Evolutionary conservation across 2,329 filamentous ascomycete genomes (phyloP).

Genomic region (Stachybotrys echinatus): DNA sequence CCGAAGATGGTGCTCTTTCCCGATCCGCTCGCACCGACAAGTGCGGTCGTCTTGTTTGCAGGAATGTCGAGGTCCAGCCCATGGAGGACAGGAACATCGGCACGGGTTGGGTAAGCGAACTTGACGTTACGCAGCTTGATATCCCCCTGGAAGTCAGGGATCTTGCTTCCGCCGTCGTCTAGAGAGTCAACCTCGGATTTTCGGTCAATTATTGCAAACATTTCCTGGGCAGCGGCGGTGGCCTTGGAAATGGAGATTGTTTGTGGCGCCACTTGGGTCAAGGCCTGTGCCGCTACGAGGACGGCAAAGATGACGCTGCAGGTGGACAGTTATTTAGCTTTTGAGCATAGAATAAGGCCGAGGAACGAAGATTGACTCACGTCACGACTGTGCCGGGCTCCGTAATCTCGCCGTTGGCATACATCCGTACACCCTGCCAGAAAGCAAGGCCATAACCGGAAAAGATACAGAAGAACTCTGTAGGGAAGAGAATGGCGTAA

Average conservation of each 20-base stretch:
- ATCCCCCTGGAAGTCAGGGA: slow-evolving; percentile 29
- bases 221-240: slow-evolving; percentile 37
- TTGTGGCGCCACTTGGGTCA: slow-evolving; percentile 43
- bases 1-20: slow-evolving; percentile 56
- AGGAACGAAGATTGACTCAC: slow-evolving; percentile 17
- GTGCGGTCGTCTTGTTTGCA: slow-evolving; percentile 43
- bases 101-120: slow-evolving; percentile 54
- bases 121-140: slow-evolving; percentile 42
- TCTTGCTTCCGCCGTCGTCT: slow-evolving; percentile 24
- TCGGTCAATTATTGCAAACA: slow-evolving; percentile 44
- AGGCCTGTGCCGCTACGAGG: slow-evolving; percentile 36
- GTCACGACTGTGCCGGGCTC: slow-evolving; percentile 42
- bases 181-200: slow-evolving; percentile 37
- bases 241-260: slow-evolving; percentile 39
- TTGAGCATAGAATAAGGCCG: not conserved
- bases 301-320: slow-evolving; percentile 41
- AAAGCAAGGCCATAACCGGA: slow-evolving; percentile 43
- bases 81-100: slow-evolving; percentile 40
- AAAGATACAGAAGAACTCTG: slow-evolving; percentile 43
- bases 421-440: slow-evolving; percentile 46
- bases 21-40: slow-evolving; percentile 53
- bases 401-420: slow-evolving; percentile 34
- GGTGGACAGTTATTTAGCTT: not conserved
- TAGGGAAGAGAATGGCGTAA: slow-evolving; percentile 36
- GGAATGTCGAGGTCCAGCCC: slow-evolving; percentile 36